Evolutionary conservation across 1,284 basidiomycete genomes (phyloP), one percentile per base, ranked within the genome.

Genomic region (Ceratobasidium sp.): DNA sequence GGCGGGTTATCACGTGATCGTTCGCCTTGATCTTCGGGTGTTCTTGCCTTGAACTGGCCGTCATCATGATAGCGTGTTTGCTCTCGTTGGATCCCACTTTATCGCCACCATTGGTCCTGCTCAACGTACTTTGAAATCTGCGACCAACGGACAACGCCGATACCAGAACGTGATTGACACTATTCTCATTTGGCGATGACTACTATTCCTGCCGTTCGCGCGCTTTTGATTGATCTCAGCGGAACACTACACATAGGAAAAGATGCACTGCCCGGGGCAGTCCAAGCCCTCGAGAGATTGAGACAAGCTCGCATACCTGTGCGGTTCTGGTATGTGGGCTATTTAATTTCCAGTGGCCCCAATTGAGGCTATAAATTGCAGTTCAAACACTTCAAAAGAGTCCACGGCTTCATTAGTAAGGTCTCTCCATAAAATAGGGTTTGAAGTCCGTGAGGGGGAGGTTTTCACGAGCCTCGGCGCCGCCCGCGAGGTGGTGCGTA

Each of bases 381-480:
- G 82, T 74, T 84, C 83, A 0, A 85, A 85, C 76, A 83, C 83
- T 7, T 82, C 83, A 3, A 84, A 83, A 64, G 89, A 91, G 75
- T 88, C 88, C 0, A 86, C 84, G 0, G 56, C 75, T 1, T 82
- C 81, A 1, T 79, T 91, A 1, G 78, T 86, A 6, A 74, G 74
- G 1, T 83, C 84, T 24, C 81, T 92, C 76, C 74, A 78, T 0
- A 77, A 78, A 0, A 87, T 90, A 77, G 88, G 89, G 0, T 86
- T 92, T 75, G 82, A 85, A 14, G 81, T 88, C 0, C 74, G 79
- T 29, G 75, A 81, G 9, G 78, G 80, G 14, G 86, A 89, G 77
- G 79, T 90, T 13, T 88, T 89, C 84, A 92, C 90, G 4, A 89
- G 87, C 69, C 81, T 92, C 0, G 87, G 88, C 0, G 88, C 89